Conservation (phyloP, 2,329 filamentous ascomycete genomes). For the Pseudovirgaria hyperparasitica region DNA sequence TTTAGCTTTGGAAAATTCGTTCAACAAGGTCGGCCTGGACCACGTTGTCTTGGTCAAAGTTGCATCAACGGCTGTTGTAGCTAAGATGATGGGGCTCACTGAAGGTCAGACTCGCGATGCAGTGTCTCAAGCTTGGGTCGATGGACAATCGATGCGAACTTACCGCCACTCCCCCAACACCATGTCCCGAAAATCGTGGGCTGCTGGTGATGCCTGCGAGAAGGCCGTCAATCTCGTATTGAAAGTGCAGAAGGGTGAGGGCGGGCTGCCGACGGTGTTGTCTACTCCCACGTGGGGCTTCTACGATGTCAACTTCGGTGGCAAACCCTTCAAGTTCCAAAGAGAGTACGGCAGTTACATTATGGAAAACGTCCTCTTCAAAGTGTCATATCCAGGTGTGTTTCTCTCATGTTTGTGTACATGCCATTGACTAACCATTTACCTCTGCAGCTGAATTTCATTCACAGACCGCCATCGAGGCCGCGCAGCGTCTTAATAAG, state of each 20-base stretch:
- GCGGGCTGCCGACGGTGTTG: slow-evolving; percentile 82
- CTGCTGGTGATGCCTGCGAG: slow-evolving; percentile 94
- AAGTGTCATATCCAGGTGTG: slow-evolving; percentile 92
- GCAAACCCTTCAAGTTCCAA: slow-evolving; percentile 86
- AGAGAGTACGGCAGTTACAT: slow-evolving; percentile 94
- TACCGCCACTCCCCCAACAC: slow-evolving; percentile 98
- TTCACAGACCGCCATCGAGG: slow-evolving; percentile 95
- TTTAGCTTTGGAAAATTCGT: slow-evolving; percentile 92
- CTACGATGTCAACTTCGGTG: slow-evolving; percentile 96
- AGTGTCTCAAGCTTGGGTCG: slow-evolving; percentile 93
- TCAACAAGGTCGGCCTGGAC: slow-evolving; percentile 96
- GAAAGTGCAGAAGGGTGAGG: slow-evolving; percentile 84
- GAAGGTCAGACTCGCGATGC: slow-evolving; percentile 90
- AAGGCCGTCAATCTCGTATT: slow-evolving; percentile 82
- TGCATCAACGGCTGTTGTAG: slow-evolving; percentile 83
- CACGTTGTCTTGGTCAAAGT: slow-evolving; percentile 98
- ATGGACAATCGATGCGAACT: slow-evolving; percentile 89
- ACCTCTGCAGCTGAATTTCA: slow-evolving; percentile 68
- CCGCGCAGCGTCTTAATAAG: slow-evolving; percentile 75
- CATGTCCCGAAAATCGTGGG: slow-evolving; percentile 99
- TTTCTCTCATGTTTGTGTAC: slow-evolving; percentile 4
- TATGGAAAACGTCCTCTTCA: slow-evolving; percentile 99
- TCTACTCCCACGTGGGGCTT: slow-evolving; percentile 93
- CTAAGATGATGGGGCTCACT: slow-evolving; percentile 82
- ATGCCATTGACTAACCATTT: slow-evolving; percentile 11